Evolutionary conservation across 169 alveolate species (phyloP), one percentile per base, ranked within the genome.

Genomic region (Cryptosporidium baileyi): DNA sequence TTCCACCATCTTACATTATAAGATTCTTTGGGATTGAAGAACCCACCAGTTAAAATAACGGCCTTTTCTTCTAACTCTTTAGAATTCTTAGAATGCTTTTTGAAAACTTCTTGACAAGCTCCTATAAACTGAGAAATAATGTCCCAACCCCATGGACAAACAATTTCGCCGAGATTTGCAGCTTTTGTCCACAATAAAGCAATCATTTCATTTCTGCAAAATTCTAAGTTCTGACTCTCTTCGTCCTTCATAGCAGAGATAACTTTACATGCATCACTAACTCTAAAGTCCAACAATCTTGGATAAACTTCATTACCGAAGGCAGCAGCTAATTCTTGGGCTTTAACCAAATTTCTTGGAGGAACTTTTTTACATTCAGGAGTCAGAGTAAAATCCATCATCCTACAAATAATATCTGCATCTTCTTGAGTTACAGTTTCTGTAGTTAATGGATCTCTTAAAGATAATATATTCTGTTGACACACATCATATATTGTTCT

Each of bases 131-230:
- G 85, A 36, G 85, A 74, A 22, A 54, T 52, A 28, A 74, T 74
- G 22, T 74, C 85, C 85, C 85, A 74, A 24, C 85, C 85, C 85
- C 85, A 74, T 22, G 85, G 85, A 57, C 74, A 74, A 6, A 74
- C 65, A 57, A 60, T 51, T 2, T 74, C 85, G 2, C 85, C 85
- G 60, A 54, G 49, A 28, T 74, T 57, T 2, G 65, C 85, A 17
- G 85, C 85, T 54, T 67, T 51, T 15, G 28, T 36, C 85, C 85
- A 74, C 44, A 74, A 34, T 3, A 74, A 15, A 19, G 65, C n/a
- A 11, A 74, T 74, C 85, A 74, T 74, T 54, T 74, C 85, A 36
- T 74, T 74, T 54, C 85, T 74, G 17, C 85, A 74, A 60, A 57
- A 52, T 47, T 74, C 85, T 8, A 74, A 54, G 9, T 34, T 74